Conservation (phyloP, 1,284 basidiomycete species). For the Ceratobasidium sp. region DNA sequence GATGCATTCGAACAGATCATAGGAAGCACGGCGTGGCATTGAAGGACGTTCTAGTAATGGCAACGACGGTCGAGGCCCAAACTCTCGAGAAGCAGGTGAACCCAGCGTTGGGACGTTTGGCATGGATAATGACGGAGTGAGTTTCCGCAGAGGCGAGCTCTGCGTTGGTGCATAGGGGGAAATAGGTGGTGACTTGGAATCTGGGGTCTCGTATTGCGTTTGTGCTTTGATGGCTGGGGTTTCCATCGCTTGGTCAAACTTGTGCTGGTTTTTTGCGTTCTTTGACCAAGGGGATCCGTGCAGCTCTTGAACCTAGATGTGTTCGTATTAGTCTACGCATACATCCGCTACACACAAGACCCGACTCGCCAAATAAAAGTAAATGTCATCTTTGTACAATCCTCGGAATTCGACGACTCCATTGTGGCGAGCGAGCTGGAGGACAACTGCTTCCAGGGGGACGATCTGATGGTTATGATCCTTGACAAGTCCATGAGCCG, state of each 20-base stretch:
- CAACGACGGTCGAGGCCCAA: not conserved
- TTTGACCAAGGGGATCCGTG: conserved; percentile 85
- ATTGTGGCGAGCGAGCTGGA: conserved; percentile 76
- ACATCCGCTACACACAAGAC: conserved; percentile 39
- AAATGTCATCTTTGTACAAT: conserved; percentile 80
- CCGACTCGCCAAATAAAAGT: conserved; percentile 82
- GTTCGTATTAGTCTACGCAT: conserved; percentile 19
- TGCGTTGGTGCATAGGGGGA: conserved; percentile 8
- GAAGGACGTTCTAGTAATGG: conserved; percentile 42
- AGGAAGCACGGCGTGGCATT: conserved; percentile 76
- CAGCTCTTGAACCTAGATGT: conserved; percentile 81
- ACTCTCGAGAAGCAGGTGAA: not conserved
- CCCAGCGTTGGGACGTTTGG: not conserved
- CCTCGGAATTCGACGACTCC: conserved; percentile 85
- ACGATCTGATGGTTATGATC: conserved; percentile 65
- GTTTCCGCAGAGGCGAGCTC: conserved; percentile 36
- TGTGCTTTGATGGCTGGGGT: conserved; percentile 36
- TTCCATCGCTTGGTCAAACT: not conserved
- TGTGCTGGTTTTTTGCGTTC: conserved; percentile 34
- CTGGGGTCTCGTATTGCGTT: not conserved
- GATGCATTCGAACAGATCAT: conserved; percentile 93
- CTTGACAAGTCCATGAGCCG: conserved; percentile 78
- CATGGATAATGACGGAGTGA: conserved; percentile 37
- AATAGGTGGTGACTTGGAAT: not conserved
- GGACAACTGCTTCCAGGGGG: conserved; percentile 82